Base-by-base conservation (phyloP, 192 early-diverging fungal species). In the Borealophlyctis nickersoniae region DNA sequence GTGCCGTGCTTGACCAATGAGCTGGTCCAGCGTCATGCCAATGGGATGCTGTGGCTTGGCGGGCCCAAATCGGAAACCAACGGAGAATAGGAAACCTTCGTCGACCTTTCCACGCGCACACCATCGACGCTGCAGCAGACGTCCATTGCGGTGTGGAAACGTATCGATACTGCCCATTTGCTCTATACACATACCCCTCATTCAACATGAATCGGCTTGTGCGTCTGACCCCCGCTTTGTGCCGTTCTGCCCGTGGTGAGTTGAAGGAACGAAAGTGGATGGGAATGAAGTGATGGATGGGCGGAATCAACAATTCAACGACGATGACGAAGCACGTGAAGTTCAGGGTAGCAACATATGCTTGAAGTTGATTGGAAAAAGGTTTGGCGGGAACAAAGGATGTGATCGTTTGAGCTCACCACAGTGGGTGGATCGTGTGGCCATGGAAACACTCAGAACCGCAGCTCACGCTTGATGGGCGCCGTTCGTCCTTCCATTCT, bases 121-220 rank as follows among this genome's bases (percentile, higher is more conserved):
- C n/a, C n/a, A n/a, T n/a, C n/a, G n/a, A n/a, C n/a, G n/a, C n/a
- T n/a, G n/a, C n/a, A n/a, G n/a, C n/a, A n/a, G n/a, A n/a, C n/a
- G n/a, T n/a, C n/a, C n/a, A n/a, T n/a, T n/a, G n/a, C n/a, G n/a
- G n/a, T n/a, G n/a, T n/a, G n/a, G n/a, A n/a, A n/a, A n/a, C n/a
- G n/a, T n/a, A n/a, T n/a, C n/a, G n/a, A n/a, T n/a, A n/a, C n/a
- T n/a, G n/a, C n/a, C n/a, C n/a, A n/a, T n/a, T n/a, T n/a, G n/a
- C n/a, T n/a, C n/a, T n/a, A n/a, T n/a, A n/a, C n/a, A n/a, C n/a
- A n/a, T n/a, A n/a, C n/a, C n/a, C n/a, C n/a, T n/a, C n/a, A n/a
- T n/a, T n/a, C 57, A 63, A 5, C 30, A 63, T 63, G 61, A 63
- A 5, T 45, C 61, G 61, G 28, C 49, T 63, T 50, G n/a, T 52